Evolutionary conservation across 1,139 yeast genomes (phyloP), one percentile per base, ranked within the genome.

Genomic region (Chernovozyma sophiae-reginae): DNA sequence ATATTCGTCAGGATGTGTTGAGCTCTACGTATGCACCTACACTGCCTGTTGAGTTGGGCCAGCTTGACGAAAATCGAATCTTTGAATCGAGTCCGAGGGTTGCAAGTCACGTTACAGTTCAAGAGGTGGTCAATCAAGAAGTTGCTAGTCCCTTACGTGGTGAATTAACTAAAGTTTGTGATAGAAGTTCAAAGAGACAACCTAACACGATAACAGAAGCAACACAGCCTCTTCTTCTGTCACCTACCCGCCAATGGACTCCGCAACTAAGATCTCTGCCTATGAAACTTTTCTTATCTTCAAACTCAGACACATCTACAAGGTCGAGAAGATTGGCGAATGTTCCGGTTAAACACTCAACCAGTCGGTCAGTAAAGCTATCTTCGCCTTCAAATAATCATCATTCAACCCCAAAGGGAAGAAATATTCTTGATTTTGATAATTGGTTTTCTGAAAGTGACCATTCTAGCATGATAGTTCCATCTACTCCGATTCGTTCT

Each of bases 391-490:
- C 10, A 20, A 20, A 20, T 6, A 7, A 6, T 20, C 10, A 6
- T 20, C 6, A 20, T 6, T 6, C 8, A 6, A 20, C 23, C 10
- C 6, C 6, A 20, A 10, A 20, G 10, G 10, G 6, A 20, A 7
- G 8, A 20, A 20, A 24, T 23, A 30, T 52, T 19, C 41, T 56
- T 32, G 62, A 58, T 33, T 38, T 56, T 25, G 41, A 40, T 13
- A 52, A 55, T 27, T 59, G 65, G 65, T 44, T 59, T 10, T 56
- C 60, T 19, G 56, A 54, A 30, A 51, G 59, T 20, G 58, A 52
- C 5, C 56, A 53, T 27, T 40, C 51, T 10, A 26, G 25, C 37
- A 45, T 14, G 39, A 44, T 23, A 45, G 43, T 25, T 43, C 6
- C 6, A 39, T 7, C 46, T 38, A n/a, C 16, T 19, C 11, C n/a